Evolutionary conservation across 306 rosid genomes (phyloP).

Genomic region (Corylus avellana): DNA sequence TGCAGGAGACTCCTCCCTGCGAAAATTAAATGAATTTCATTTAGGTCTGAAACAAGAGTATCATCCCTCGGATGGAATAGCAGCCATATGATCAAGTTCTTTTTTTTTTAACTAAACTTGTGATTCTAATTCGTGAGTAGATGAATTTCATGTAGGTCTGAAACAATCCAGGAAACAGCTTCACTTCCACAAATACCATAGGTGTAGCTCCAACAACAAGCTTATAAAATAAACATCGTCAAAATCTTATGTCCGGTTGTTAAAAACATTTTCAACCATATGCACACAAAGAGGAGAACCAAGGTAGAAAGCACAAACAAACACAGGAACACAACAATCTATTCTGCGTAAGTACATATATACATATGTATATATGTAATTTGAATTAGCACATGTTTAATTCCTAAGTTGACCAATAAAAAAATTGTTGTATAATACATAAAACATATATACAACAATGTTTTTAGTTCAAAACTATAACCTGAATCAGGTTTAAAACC

Average conservation of each 20-base stretch:
- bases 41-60: too few species aligned
- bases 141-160: not conserved
- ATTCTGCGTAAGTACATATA: not conserved
- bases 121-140: not conserved
- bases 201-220: not conserved
- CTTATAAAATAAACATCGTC: not conserved
- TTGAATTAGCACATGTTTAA: not conserved
- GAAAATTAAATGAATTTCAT: constrained; percentile 8
- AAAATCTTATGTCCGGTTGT: too few species aligned
- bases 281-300: not conserved
- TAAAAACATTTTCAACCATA: not conserved
- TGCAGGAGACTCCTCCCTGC: constrained; percentile 89
- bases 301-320: not conserved
- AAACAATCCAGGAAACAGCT: not conserved
- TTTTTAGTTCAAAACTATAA: not conserved
- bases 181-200: not conserved
- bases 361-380: not conserved
- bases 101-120: constrained; percentile 21
- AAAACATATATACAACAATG: not conserved
- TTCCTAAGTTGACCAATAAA: not conserved
- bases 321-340: not conserved
- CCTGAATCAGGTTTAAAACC: not conserved
- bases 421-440: too few species aligned
- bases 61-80: constrained; percentile 2
- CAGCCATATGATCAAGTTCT: not conserved